A percentile compares a stretch with the other conserved stretches of the same genome.
Evolutionary conservation across 805 yeast species (phyloP).

Genomic region (Metschnikowia sp.): DNA sequence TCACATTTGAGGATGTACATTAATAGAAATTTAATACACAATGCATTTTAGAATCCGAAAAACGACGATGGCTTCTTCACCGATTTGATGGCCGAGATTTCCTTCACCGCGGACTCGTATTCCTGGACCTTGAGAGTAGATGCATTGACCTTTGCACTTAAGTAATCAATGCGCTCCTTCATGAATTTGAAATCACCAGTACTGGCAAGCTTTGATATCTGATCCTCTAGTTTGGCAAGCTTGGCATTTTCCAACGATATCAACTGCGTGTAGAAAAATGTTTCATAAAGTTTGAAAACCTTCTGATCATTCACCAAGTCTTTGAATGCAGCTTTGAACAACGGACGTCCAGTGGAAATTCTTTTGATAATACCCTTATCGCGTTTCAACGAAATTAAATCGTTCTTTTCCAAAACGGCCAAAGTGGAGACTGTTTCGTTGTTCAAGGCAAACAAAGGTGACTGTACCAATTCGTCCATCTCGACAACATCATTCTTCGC

Average conservation of each 20-base stretch:
- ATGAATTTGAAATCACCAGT: slow-evolving; percentile 52
- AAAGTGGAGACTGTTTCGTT: slow-evolving; percentile 48
- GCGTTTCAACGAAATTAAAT: slow-evolving; percentile 66
- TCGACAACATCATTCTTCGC: slow-evolving; percentile 45
- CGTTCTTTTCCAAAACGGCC: slow-evolving; percentile 72
- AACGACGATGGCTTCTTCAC: slow-evolving; percentile 11
- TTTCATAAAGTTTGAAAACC: slow-evolving; percentile 60
- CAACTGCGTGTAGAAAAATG: slow-evolving; percentile 52
- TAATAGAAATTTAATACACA: neutral
- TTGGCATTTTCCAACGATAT: slow-evolving; percentile 59
- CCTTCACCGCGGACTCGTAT: slow-evolving; percentile 28
- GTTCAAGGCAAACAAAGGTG: slow-evolving; percentile 57
- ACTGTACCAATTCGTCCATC: slow-evolving; percentile 50
- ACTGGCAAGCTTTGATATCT: slow-evolving; percentile 55
- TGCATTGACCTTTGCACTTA: slow-evolving; percentile 62
- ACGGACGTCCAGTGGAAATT: slow-evolving; percentile 79
- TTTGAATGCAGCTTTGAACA: slow-evolving; percentile 75
- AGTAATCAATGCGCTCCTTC: slow-evolving; percentile 59
- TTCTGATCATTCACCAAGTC: slow-evolving; percentile 56
- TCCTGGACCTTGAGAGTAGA: slow-evolving; percentile 45
- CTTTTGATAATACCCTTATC: slow-evolving; percentile 70
- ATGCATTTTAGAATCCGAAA: slow-evolving; percentile 10
- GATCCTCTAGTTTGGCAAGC: slow-evolving; percentile 67
- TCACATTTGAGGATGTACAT: slow-evolving; percentile 8
- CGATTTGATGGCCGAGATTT: slow-evolving; percentile 14